Base-by-base conservation (phyloP, 2,329 filamentous ascomycete genomes). In the Diaporthe helianthi region DNA sequence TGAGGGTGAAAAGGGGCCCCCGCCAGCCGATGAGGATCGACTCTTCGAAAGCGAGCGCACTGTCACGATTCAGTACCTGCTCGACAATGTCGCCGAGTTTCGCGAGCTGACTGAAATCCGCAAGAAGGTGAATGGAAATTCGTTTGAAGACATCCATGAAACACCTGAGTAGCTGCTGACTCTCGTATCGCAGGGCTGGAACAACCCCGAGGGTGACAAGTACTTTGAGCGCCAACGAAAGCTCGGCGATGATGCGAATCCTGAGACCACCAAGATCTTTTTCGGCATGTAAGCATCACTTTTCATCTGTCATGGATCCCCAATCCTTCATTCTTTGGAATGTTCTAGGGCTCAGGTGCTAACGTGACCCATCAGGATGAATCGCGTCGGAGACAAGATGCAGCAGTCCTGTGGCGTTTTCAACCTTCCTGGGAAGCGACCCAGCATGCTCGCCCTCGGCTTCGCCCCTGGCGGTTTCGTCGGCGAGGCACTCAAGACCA, bases 391-490 rank as follows among this genome's bases (percentile, higher is more conserved):
- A 1, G 19, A 75, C 2, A 80, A 86, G 60, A 74, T 87, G 26
- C 72, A 86, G 9, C 10, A 44, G 0, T 64, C 65, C 0, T 82
- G 79, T 1, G 65, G 69, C 2, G 79, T 76, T 17, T 76, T 84
- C n/a, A 69, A 55, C 13, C 69, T 80, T 17, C 2, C 5, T 2
- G 36, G 13, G 7, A 4, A 41, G n/a, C 71, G 68, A 7, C 71
- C 73, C 0, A 73, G 53, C 12, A 78, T 88, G 24, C 81, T 89
- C 1, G 86, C 89, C 71, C 79, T 87, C 71, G 87, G 86, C 74
- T 83, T 85, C 78, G 86, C 86, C 0, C 86, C 86, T 0, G 86
- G 86, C 5, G 86, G 83, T 1, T 89, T 86, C 71, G 75, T 84
- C 3, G 70, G 73, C 0, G 76, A 75, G 10, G 80, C 80, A 0